These are phyloP conservation scores for Mycosphaerella sp. DNA, from an alignment of 2,329 filamentous ascomycete species.

Conservation along the genomic window DNA sequence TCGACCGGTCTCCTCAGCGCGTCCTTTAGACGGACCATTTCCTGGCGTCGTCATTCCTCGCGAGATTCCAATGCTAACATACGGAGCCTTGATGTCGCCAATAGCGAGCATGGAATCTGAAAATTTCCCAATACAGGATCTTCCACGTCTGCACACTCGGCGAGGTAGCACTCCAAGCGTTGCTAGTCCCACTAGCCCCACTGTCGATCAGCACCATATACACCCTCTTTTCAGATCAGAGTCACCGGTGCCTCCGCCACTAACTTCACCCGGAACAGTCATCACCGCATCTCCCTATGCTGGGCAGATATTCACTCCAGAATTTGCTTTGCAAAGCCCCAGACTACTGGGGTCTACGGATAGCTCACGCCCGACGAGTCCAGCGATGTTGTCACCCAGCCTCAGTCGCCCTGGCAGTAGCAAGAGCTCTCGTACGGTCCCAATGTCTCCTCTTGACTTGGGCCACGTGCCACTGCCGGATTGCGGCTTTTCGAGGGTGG, in stretches of 20 bases:
- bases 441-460: slow-evolving; percentile 12
- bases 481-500: slow-evolving; percentile 1
- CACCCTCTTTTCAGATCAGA: slow-evolving; percentile 73
- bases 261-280: slow-evolving; percentile 62
- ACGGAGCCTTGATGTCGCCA: slow-evolving; percentile 12
- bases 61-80: slow-evolving; percentile 10
- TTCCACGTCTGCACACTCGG: slow-evolving; percentile 8
- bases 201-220: slow-evolving; percentile 58
- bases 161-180: slow-evolving; percentile 14
- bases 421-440: slow-evolving; percentile 18
- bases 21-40: slow-evolving; percentile 50
- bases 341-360: slow-evolving; percentile 22
- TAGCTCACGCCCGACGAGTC: slow-evolving; percentile 19
- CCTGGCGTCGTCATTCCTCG: slow-evolving; percentile 26
- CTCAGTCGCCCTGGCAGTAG: slow-evolving; percentile 21
- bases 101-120: slow-evolving; percentile 10
- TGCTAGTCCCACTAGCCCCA: slow-evolving; percentile 4
- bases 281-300: slow-evolving; percentile 65
- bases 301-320: slow-evolving; percentile 52
- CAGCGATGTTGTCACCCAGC: slow-evolving; percentile 5
- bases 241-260: slow-evolving; percentile 58
- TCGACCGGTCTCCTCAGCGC: slow-evolving; percentile 59
- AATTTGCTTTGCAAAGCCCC: slow-evolving; percentile 22
- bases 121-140: slow-evolving; percentile 11
- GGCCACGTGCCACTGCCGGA: slow-evolving; percentile 7